Base-by-base conservation (phyloP, 1,284 basidiomycete genomes). In the Tranzscheliella williamsii region DNA sequence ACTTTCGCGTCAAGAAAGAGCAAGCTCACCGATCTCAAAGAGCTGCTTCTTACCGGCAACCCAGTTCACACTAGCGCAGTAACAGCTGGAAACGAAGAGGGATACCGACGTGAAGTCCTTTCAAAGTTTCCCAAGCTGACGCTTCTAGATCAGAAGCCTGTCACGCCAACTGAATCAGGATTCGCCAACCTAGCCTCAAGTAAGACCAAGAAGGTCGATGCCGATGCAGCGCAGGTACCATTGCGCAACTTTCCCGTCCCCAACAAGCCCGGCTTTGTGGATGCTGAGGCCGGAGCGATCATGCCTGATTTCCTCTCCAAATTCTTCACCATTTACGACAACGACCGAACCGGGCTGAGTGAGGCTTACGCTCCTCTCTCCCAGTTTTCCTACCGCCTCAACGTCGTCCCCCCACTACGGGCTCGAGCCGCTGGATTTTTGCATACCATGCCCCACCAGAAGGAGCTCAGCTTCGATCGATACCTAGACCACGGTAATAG, bases 341-440 rank as follows among this genome's bases (percentile, higher is more conserved):
- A 81, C 22, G 84, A 89, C 63, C 85, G 94, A 21, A 78, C 81
- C 0, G 80, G 83, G 3, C 83, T 95, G 5, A 69, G 84, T 27
- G 82, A 87, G 36, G 90, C 83, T 6, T 98, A 97, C 76, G 85
- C 89, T 54, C 84, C 88, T 0, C 81, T 84, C 29, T 89, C 93
- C 12, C 91, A 90, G 9, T 92, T 96, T 73, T 94, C 92, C 0
- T 87, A 87, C 76, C 87, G 87, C 12, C 84, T 85, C 65, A 91
- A 92, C 76, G 91, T 91, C 3, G 76, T 82, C 2, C 87, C 92
- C 37, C 89, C 90, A 82, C 9, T 87, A 87, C 85, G 87, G 40
- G 76, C 76, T 33, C 70, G 75, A 53, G 66, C 63, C 1, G 72
- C 66, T n/a, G 76, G 75, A 22, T 76, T 70, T 35, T 36, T 70